Evolutionary conservation across 2,329 filamentous ascomycete species (phyloP).

Genomic region (Neonectria hederae): DNA sequence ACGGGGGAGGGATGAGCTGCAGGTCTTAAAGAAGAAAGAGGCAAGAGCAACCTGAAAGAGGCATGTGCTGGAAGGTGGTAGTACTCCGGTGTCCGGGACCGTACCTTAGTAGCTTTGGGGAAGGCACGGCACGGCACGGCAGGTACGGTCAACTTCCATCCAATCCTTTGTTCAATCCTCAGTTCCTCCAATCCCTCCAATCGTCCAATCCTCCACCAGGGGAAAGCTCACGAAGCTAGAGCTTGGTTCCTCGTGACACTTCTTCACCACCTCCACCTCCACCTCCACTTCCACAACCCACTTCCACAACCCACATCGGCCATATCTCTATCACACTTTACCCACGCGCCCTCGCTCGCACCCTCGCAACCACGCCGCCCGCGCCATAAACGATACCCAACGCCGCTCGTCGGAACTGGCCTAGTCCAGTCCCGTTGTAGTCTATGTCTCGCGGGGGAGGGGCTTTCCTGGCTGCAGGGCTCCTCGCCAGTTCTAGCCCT

Average conservation of each 20-base stretch:
- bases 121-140: constrained; percentile 9
- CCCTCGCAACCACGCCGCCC: neutral
- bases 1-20: constrained; percentile 26
- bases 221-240: neutral
- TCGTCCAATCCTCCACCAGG: constrained; percentile 3
- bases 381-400: constrained; percentile 17
- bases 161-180: neutral
- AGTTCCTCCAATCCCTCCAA: too few species aligned
- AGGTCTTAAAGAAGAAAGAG: constrained; percentile 28
- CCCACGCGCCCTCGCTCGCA: constrained; percentile 1
- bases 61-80: constrained; percentile 10
- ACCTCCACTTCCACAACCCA: constrained; percentile 2
- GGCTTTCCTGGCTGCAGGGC: constrained; percentile 2
- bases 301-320: neutral
- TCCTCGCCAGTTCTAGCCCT: constrained; percentile 8
- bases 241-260: constrained; percentile 10
- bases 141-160: constrained; percentile 22
- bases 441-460: constrained; percentile 8
- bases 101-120: constrained; percentile 1
- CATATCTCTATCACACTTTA: neutral
- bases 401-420: constrained; percentile 20
- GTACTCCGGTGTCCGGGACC: neutral
- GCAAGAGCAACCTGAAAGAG: constrained; percentile 19
- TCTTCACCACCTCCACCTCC: neutral
- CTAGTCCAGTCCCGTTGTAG: constrained; percentile 4